Evolutionary conservation across 371 early-diverging fungal genomes (phyloP).

Genomic region (Mortierella sp.): DNA sequence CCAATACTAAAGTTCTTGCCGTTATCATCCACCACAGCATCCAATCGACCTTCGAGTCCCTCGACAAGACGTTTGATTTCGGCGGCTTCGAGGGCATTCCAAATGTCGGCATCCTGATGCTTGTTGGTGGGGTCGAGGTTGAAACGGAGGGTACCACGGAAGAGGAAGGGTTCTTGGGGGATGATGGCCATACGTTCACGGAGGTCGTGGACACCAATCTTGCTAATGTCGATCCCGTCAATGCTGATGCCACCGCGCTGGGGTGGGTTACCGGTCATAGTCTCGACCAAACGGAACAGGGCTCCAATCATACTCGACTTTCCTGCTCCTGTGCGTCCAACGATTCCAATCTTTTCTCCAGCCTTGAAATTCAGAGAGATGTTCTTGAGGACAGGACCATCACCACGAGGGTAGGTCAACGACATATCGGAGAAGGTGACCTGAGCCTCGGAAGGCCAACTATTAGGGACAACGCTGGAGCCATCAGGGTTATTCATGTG

Average conservation of each 20-base stretch:
- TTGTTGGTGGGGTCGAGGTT: slow-evolving; percentile 75
- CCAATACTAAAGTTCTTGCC: slow-evolving; percentile 71
- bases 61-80: slow-evolving; percentile 18
- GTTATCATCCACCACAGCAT: slow-evolving; percentile 47
- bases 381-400: slow-evolving; percentile 41
- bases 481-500: slow-evolving; percentile 21
- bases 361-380: slow-evolving; percentile 57
- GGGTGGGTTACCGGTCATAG: slow-evolving; percentile 4
- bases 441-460: slow-evolving; percentile 60
- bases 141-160: slow-evolving; percentile 69
- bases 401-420: slow-evolving; percentile 49
- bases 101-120: slow-evolving; percentile 74
- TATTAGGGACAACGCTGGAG: slow-evolving; percentile 12
- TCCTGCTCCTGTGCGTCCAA: slow-evolving; percentile 71
- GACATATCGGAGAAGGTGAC: slow-evolving; percentile 50
- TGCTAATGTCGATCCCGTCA: slow-evolving; percentile 67
- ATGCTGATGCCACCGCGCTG: slow-evolving; percentile 62
- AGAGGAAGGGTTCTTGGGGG: slow-evolving; percentile 71
- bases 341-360: slow-evolving; percentile 63
- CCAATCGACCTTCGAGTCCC: slow-evolving; percentile 26
- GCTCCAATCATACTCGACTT: slow-evolving; percentile 69
- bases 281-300: slow-evolving; percentile 67
- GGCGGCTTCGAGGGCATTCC: slow-evolving; percentile 55
- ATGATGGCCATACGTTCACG: slow-evolving; percentile 70
- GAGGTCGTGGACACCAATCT: slow-evolving; percentile 64